phyloP scores from a whole-genome alignment of 352 stramenopile species.

The Phytophthora syringae region DNA sequence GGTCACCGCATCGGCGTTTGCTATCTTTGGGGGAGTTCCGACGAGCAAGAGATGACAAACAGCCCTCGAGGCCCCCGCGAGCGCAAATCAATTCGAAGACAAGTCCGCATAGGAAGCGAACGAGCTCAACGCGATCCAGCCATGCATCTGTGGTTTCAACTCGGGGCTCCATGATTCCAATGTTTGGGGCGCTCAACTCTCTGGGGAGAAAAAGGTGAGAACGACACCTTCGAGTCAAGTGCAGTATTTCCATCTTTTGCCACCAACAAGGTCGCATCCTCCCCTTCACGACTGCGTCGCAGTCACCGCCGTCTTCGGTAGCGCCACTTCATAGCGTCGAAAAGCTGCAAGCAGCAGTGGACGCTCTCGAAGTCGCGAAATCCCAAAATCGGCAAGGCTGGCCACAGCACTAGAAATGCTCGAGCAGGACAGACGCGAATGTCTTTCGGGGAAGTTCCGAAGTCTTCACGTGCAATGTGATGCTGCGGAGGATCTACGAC shows the following conservation, averaged over 20 bases:
- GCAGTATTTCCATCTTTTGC: background rate
- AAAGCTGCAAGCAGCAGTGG: conserved; percentile 56
- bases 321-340: conserved; percentile 54
- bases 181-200: background rate
- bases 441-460: conserved; percentile 59
- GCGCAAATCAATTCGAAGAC: conserved; percentile 14
- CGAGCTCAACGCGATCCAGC: conserved; percentile 3
- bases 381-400: conserved; percentile 39
- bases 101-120: conserved; percentile 10
- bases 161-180: conserved; percentile 13
- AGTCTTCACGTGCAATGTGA: conserved; percentile 47
- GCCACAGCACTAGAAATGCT: conserved; percentile 50
- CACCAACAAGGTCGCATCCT: background rate
- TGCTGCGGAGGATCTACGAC: conserved; percentile 43
- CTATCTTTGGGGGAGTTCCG: conserved; percentile 59
- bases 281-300: conserved; percentile 5
- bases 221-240: background rate
- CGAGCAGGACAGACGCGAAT: conserved; percentile 59
- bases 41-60: conserved; percentile 53
- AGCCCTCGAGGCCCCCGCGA: conserved; percentile 38
- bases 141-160: conserved; percentile 13
- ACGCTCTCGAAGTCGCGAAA: conserved; percentile 57
- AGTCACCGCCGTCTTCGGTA: conserved; percentile 1
- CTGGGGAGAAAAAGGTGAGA: conserved; percentile 1
- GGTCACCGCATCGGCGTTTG: conserved; percentile 47